These are phyloP conservation scores for Gossypium rotundifolium DNA, from an alignment of 345 rosid genomes.

Conservation along the genomic window DNA sequence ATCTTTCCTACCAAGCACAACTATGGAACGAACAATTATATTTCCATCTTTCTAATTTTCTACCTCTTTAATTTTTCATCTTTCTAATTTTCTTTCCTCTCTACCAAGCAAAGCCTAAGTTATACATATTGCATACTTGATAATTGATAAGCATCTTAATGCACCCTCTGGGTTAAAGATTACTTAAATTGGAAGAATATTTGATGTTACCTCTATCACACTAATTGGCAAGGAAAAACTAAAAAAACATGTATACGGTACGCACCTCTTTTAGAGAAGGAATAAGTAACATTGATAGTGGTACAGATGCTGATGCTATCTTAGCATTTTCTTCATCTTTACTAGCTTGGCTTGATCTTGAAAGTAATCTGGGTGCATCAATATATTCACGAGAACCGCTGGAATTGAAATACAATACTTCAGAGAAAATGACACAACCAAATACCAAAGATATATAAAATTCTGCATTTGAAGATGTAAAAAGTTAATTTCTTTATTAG, in stretches of 20 bases:
- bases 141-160: background rate
- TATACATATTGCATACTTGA: background rate
- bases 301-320: conserved; percentile 47
- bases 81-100: background rate
- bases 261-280: conserved; percentile 92
- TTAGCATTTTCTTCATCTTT: conserved; percentile 70
- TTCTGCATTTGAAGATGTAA: background rate
- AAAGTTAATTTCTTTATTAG: background rate
- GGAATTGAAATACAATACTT: conserved; percentile 17
- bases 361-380: conserved; percentile 54
- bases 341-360: conserved; percentile 49
- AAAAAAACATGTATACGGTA: conserved; percentile 4
- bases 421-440: conserved; percentile 12
- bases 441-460: background rate
- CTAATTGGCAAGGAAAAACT: conserved; percentile 1
- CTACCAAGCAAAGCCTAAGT: background rate
- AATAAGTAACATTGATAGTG: conserved; percentile 67
- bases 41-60: too few relatives aligned
- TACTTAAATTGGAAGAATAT: background rate
- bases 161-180: background rate
- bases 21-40: too few relatives aligned
- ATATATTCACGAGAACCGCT: conserved; percentile 54
- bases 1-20: too few relatives aligned
- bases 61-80: too few relatives aligned
- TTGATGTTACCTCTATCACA: conserved; percentile 2